Percentiles rank a stretch among this genome's conserved stretches.
phyloP scores from a whole-genome alignment of 139 green algal species.

The Nannochloris sp. region DNA sequence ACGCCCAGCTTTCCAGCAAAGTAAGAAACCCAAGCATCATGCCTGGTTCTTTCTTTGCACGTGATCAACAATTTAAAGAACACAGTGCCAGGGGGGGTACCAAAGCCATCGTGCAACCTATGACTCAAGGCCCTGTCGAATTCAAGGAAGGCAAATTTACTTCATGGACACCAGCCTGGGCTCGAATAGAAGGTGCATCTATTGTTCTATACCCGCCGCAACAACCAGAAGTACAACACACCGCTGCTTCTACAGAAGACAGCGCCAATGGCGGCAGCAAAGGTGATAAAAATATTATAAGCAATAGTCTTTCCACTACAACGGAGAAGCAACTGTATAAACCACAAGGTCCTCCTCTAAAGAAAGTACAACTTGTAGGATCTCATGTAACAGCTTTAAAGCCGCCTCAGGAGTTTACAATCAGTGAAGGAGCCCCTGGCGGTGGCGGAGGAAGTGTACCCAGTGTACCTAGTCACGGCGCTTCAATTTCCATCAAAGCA shows the following conservation, averaged over 20 bases:
- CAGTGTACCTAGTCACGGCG: not conserved
- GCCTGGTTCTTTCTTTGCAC: constrained; percentile 22
- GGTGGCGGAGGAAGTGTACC: too few species aligned
- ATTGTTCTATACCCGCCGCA: not conserved
- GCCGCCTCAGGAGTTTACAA: not conserved
- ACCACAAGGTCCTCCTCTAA: too few species aligned
- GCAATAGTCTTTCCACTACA: too few species aligned
- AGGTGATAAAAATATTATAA: too few species aligned
- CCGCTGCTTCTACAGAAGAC: too few species aligned
- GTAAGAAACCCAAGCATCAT: constrained; percentile 1
- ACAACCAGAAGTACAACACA: too few species aligned
- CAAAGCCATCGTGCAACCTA: not conserved
- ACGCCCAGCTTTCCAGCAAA: constrained; percentile 3
- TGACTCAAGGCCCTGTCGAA: not conserved
- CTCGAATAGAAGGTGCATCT: not conserved
- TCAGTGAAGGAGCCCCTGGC: too few species aligned
- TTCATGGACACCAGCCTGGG: not conserved
- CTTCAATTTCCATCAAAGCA: not conserved
- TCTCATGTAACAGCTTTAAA: constrained; percentile 3
- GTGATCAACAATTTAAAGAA: constrained; percentile 15
- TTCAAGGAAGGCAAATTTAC: constrained; percentile 4
- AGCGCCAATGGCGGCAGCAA: too few species aligned
- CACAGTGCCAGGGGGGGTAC: not conserved
- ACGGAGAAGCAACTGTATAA: too few species aligned
- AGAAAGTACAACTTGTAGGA: constrained; percentile 18